Evolutionary conservation across 306 rosid genomes (phyloP), one percentile per base, ranked within the genome.

Genomic region (Elaeagnus macrophylla): DNA sequence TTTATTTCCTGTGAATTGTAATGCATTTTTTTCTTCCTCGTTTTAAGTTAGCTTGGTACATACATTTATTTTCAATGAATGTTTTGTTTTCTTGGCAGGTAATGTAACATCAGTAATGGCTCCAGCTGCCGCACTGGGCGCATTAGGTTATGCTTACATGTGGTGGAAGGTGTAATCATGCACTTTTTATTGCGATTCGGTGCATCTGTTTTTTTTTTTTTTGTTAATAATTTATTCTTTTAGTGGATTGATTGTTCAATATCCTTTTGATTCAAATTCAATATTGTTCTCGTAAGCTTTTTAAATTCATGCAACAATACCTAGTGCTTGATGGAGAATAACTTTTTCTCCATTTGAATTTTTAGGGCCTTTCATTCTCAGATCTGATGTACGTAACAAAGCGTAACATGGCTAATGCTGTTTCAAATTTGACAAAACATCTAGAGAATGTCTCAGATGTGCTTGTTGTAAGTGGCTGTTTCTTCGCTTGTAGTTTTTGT

Each of bases 371-470:
- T 72, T 77, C 86, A 51, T 83, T 93, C 75, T 82, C 96, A 1
- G 94, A 85, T 78, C 82, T 93, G 56, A 87, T 93, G 99, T 93
- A 87, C 37, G 99, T 93, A 58, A 87, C 99, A 54, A 93, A 84
- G 73, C 86, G 77, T 38, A 81, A 64, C 55, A 87, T 93, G 99
- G 85, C 85, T 40, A 78, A 37, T 61, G 99, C 96, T 73, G 96
- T 93, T 60, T 57, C 81, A 52, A 89, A 83, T 72, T 76, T 93
- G 77, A 79, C 86, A 16, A 88, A 84, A 54, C 83, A 83, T 76
- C 75, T 93, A 74, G 94, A 88, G 72, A 81, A 71, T 59, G 95
- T 84, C 48, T 69, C 88, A 17, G 99, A 87, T 46, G 83, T 81
- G 61, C 81, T 93, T 69, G 94, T 82, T 59, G 99, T 93, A 81